Base-by-base conservation (phyloP, 257 asterid genomes). In the Primulina tabacum region DNA sequence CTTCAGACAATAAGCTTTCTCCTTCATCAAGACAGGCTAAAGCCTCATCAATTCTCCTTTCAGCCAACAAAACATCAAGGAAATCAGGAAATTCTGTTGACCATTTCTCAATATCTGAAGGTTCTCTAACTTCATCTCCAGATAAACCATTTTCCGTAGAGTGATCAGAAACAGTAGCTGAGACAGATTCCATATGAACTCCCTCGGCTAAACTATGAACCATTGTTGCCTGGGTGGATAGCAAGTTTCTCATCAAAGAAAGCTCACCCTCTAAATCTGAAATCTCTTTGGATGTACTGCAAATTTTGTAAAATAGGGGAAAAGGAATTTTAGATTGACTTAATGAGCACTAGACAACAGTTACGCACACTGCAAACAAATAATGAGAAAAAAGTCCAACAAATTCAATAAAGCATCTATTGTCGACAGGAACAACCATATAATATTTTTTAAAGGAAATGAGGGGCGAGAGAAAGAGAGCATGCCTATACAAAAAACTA, bases 181-280 rank as follows among this genome's bases (percentile, higher is more conserved):
- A 82, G 69, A 82, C 80, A 57, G 95, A 82, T 69, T 82, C 88
- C 38, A 91, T 78, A 77, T 83, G 84, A 78, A 91, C 99, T 74
- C 99, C 99, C 80, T 94, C 99, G 16, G 97, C 96, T 78, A 94
- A 80, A 84, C 83, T 80, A 82, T 91, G 96, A 76, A 94, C 84
- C 79, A 94, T 83, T 63, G 96, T 85, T 67, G 96, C 95, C 84
- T 90, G 99, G 69, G 99, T 94, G 78, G 99, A 94, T 71, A 94
- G 86, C 83, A 94, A 80, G 80, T 86, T 94, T 80, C 94, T 86
- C 97, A 94, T 94, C 56, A 97, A 94, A 75, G 96, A 91, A 74
- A 94, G 97, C 73, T 94, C 99, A 20, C 96, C 99, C 87, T 94
- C 99, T 72, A 94, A 86, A 79, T 94, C 99, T 61, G 99, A 94